These are phyloP conservation scores for Phytophthora quininea DNA, from an alignment of 352 stramenopile genomes.

Conservation along the genomic window DNA sequence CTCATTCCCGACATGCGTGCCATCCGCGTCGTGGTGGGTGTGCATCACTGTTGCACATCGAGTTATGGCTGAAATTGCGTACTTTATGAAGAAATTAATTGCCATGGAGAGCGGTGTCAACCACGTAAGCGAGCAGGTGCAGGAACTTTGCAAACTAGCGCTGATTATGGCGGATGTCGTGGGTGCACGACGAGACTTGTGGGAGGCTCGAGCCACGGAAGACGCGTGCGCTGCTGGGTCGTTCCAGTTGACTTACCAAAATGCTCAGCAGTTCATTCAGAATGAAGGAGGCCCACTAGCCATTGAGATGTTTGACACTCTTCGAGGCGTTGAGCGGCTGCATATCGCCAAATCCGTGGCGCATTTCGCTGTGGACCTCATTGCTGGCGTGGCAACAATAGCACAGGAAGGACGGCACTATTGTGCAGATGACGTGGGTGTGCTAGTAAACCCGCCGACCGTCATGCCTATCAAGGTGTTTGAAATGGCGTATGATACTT, in stretches of 20 bases:
- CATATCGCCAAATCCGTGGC: conserved; percentile 59
- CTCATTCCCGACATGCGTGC: conserved; percentile 23
- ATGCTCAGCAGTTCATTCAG: conserved; percentile 68
- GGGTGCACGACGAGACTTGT: conserved; percentile 52
- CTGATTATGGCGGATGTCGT: conserved; percentile 61
- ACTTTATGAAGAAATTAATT: conserved; percentile 67
- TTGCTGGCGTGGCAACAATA: conserved; percentile 44
- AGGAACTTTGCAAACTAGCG: conserved; percentile 57
- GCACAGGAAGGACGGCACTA: conserved; percentile 57
- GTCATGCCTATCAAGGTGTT: conserved; percentile 58
- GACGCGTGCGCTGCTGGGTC: conserved; percentile 48
- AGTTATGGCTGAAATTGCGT: conserved; percentile 60
- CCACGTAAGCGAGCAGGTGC: conserved; percentile 49
- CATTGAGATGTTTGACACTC: conserved; percentile 61
- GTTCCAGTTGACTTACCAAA: conserved; percentile 57
- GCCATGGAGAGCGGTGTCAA: conserved; percentile 42
- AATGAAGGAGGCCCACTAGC: conserved; percentile 59
- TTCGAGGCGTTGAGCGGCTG: conserved; percentile 49
- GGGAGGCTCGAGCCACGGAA: conserved; percentile 33
- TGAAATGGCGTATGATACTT: conserved; percentile 62
- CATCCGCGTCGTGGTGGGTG: conserved; percentile 67
- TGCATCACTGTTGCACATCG: conserved; percentile 52
- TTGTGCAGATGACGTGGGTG: conserved; percentile 41
- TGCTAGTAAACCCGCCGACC: conserved; percentile 48
- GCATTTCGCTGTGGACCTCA: conserved; percentile 52